These are phyloP conservation scores for Spergularia marina DNA, from an alignment of 148 eudicot genomes.

Conservation along the genomic window DNA sequence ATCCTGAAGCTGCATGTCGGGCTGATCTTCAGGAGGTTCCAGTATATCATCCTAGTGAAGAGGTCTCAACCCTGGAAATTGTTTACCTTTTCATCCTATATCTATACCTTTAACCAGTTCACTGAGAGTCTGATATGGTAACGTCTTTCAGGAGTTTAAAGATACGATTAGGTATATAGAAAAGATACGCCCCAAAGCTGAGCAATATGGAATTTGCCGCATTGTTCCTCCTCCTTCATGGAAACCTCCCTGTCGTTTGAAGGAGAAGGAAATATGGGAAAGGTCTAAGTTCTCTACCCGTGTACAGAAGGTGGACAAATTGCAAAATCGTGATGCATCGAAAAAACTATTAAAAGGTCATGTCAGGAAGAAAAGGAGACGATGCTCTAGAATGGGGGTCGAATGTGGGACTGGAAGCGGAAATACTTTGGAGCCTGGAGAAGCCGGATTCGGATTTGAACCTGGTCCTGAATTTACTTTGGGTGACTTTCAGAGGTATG, in stretches of 20 bases:
- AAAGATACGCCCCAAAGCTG: constrained; percentile 72
- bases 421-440: constrained; percentile 31
- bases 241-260: constrained; percentile 83
- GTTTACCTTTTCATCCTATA: not conserved
- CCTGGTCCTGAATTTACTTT: constrained; percentile 92
- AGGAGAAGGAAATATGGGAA: constrained; percentile 67
- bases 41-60: constrained; percentile 86
- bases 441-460: constrained; percentile 76
- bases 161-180: constrained; percentile 75
- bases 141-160: constrained; percentile 66
- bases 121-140: constrained; percentile 20
- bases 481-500: constrained; percentile 76
- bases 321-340: constrained; percentile 75
- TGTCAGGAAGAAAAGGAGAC: constrained; percentile 76
- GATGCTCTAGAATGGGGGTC: constrained; percentile 53
- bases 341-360: constrained; percentile 45
- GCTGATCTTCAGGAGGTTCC: constrained; percentile 90
- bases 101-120: constrained; percentile 5
- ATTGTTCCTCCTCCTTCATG: constrained; percentile 91
- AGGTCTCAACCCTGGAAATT: constrained; percentile 44
- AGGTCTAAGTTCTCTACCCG: constrained; percentile 69
- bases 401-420: constrained; percentile 46
- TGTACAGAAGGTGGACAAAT: constrained; percentile 85
- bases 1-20: constrained; percentile 65
- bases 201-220: constrained; percentile 88